phyloP scores from a whole-genome alignment of 139 green algal species.

The Picochlorum sp. region DNA sequence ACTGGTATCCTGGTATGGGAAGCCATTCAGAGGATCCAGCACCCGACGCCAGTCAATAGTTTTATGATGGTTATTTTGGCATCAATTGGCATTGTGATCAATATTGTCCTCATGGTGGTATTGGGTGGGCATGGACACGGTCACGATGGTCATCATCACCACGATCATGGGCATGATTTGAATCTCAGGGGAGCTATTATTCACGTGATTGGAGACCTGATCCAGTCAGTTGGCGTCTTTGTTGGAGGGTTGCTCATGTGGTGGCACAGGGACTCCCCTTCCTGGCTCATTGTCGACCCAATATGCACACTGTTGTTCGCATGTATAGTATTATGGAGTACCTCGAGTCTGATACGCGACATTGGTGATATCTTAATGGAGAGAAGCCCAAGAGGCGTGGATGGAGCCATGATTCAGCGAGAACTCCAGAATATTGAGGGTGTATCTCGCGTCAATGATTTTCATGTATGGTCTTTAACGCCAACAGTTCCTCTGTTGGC shows the following conservation, averaged over 20 bases:
- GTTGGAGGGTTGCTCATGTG: slow-evolving; percentile 83
- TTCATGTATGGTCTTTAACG: slow-evolving; percentile 86
- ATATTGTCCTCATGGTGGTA: slow-evolving; percentile 57
- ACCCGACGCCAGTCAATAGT: slow-evolving; percentile 59
- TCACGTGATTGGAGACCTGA: slow-evolving; percentile 86
- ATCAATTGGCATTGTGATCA: slow-evolving; percentile 66
- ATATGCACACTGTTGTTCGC: slow-evolving; percentile 94
- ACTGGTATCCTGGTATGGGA: slow-evolving; percentile 84
- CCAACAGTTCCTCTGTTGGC: slow-evolving; percentile 62
- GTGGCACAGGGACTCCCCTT: slow-evolving; percentile 60
- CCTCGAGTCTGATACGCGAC: slow-evolving; percentile 63
- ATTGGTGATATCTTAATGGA: slow-evolving; percentile 91
- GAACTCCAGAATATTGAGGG: slow-evolving; percentile 43
- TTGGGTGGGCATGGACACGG: slow-evolving; percentile 37
- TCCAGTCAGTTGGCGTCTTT: slow-evolving; percentile 83
- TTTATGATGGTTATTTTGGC: slow-evolving; percentile 86
- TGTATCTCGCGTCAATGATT: slow-evolving; percentile 74
- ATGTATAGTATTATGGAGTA: slow-evolving; percentile 79
- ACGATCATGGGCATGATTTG: slow-evolving; percentile 21
- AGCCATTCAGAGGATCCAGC: slow-evolving; percentile 59
- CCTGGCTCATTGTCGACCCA: slow-evolving; percentile 57
- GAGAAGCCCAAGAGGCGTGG: slow-evolving; percentile 55
- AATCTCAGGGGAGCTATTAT: slow-evolving; percentile 68
- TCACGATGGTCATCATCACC: slow-evolving; percentile 11
- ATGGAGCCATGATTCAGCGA: slow-evolving; percentile 28